Evolutionary conservation across 2,329 filamentous ascomycete genomes (phyloP), one percentile per base, ranked within the genome.

Genomic region (Fusarium verrucosum): DNA sequence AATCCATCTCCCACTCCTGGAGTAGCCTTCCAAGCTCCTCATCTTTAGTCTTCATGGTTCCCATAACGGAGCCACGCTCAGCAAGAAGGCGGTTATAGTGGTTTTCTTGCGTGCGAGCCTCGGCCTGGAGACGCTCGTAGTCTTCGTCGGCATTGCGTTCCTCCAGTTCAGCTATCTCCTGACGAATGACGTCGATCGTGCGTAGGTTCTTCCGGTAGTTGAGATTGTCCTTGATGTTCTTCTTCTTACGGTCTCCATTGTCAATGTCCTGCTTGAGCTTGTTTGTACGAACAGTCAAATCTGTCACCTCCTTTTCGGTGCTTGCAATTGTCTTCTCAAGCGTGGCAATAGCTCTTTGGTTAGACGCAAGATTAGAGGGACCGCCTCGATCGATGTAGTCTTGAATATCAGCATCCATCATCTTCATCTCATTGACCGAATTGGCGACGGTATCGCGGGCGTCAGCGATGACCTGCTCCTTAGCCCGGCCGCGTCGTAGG

Each of bases 151-250:
- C 93, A 73, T 95, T 92, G 63, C 92, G 89, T 11, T 85, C 83
- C 75, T 94, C 88, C 7, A 99, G 83, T 58, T 91, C 85, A 36
- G 80, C 76, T 63, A 99, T 94, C 59, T 95, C 91, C 17, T 77
- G 75, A 51, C 86, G 80, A 8, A 97, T 84, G 5, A 80, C 81
- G 37, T 91, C 84, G 3, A 97, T 82, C 33, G 89, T 84, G 51
- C 87, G 85, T 53, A 87, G 82, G 60, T 91, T 89, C 73, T 90
- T 89, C 56, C 95, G 91, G 75, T 93, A 97, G 62, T 89, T 89
- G 47, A 98, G 80, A 71, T 99, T 99, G 74, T 98, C 93, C 20
- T 83, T 83, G 69, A 99, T 97, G 65, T 92, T 93, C 70, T 92
- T 90, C 78, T 93, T 94, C 53, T 89, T 94, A 57, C 89, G 87